Evolutionary conservation across 495 filamentous ascomycete genomes (phyloP).

Genomic region (Penicillium robsamsonii): DNA sequence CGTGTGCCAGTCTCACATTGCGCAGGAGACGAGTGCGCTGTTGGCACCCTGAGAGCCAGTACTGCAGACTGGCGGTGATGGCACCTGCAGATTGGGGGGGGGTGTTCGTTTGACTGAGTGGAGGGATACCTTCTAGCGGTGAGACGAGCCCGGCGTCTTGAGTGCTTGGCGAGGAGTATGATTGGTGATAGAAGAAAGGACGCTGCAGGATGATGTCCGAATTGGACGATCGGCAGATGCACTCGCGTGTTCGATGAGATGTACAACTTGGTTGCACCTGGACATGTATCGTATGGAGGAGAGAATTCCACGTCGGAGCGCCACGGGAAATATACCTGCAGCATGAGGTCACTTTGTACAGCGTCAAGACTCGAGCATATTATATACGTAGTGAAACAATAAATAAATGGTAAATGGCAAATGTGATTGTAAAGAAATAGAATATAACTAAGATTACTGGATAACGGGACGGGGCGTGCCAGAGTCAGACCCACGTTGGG

Average conservation of each 20-base stretch:
- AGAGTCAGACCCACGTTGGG: conserved; percentile 38
- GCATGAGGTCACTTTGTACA: conserved; percentile 1
- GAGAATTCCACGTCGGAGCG: conserved; percentile 22
- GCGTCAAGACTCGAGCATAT: neutral
- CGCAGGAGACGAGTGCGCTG: conserved; percentile 32
- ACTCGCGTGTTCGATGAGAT: conserved; percentile 15
- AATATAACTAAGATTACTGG: conserved; percentile 5
- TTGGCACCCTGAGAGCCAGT: conserved; percentile 28
- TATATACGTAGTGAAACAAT: neutral
- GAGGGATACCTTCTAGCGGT: conserved; percentile 29
- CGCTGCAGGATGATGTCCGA: conserved; percentile 30
- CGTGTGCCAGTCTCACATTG: conserved; percentile 34
- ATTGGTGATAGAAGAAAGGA: conserved; percentile 23
- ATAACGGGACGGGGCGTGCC: conserved; percentile 27
- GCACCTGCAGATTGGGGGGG: conserved; percentile 22
- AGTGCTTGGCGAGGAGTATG: conserved; percentile 22
- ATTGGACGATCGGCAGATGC: conserved; percentile 28
- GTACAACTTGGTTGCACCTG: neutral
- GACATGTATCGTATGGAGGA: conserved; percentile 16
- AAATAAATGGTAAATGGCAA: conserved; percentile 6
- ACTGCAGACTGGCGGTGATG: conserved; percentile 33
- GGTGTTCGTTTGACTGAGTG: conserved; percentile 19
- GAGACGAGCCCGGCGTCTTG: conserved; percentile 27
- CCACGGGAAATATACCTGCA: conserved; percentile 12
- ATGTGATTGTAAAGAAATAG: neutral